Percentiles rank a stretch among this genome's conserved stretches.
Evolutionary conservation across 768 basidiomycete genomes (phyloP).

Genomic region (Termitomyces eurrhizus): DNA sequence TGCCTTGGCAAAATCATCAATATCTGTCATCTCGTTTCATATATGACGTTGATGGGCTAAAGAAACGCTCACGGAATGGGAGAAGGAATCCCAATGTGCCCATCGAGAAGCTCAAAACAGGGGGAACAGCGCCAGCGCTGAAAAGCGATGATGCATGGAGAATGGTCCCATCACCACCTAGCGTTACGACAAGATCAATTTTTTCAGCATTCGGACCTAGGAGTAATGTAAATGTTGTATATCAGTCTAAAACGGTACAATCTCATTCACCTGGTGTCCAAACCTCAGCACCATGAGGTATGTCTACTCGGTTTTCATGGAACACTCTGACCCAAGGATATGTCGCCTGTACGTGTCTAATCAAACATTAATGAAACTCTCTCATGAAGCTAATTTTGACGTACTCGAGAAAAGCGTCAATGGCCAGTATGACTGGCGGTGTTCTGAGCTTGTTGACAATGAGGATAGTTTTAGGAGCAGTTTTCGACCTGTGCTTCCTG

Average conservation of each 20-base stretch:
- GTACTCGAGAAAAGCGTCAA: conserved; percentile 68
- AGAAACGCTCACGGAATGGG: conserved; percentile 75
- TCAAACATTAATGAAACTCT: background rate
- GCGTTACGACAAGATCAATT: conserved; percentile 84
- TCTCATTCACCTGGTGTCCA: conserved; percentile 57
- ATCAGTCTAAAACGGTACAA: background rate
- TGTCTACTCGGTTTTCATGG: conserved; percentile 63
- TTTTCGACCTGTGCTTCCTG: conserved; percentile 34
- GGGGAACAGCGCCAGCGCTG: conserved; percentile 86
- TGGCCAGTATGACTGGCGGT: conserved; percentile 70
- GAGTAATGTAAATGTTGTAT: background rate
- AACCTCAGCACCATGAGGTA: conserved; percentile 57
- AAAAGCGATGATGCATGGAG: conserved; percentile 92
- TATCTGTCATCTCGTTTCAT: conserved; percentile 47
- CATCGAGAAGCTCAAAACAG: conserved; percentile 88
- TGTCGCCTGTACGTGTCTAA: conserved; percentile 51
- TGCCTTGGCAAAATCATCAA: conserved; percentile 81
- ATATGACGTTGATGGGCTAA: background rate
- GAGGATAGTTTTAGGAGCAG: conserved; percentile 59
- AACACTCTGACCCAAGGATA: conserved; percentile 64
- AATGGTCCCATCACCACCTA: conserved; percentile 95
- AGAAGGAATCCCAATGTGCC: conserved; percentile 91
- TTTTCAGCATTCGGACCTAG: conserved; percentile 48
- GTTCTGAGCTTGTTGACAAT: conserved; percentile 82
- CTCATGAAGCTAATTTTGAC: conserved; percentile 19